phyloP scores from a whole-genome alignment of 106 monocot genomes.

The Platanthera zijinensis region DNA sequence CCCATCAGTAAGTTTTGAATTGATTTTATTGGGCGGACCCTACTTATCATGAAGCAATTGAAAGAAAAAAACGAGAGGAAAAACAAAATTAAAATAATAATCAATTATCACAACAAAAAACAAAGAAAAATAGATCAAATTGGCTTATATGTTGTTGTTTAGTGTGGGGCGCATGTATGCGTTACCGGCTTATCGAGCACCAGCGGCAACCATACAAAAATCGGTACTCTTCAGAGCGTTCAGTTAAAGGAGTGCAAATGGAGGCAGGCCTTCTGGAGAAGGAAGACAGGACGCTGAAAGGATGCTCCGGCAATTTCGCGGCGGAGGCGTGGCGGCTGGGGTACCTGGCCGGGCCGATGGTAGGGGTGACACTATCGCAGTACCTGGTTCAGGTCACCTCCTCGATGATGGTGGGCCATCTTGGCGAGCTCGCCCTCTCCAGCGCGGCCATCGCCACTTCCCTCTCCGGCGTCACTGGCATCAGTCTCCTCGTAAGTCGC shows the following conservation, averaged over 20 bases:
- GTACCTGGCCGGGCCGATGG: slow-evolving; percentile 38
- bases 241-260: background rate
- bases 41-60: too few relatives aligned
- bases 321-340: slow-evolving; percentile 28
- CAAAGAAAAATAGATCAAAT: too few relatives aligned
- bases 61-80: too few relatives aligned
- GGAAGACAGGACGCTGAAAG: slow-evolving; percentile 5
- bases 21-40: too few relatives aligned
- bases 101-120: too few relatives aligned
- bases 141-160: too few relatives aligned
- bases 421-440: slow-evolving; percentile 44
- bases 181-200: too few relatives aligned
- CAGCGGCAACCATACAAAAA: too few relatives aligned
- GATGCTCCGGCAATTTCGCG: slow-evolving; percentile 1
- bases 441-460: slow-evolving; percentile 48
- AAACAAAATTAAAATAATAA: too few relatives aligned
- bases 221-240: too few relatives aligned
- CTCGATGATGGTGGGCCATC: slow-evolving; percentile 55
- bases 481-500: slow-evolving; percentile 44
- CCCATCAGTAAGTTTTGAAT: too few relatives aligned
- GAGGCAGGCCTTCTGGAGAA: slow-evolving; percentile 14
- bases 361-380: slow-evolving; percentile 32
- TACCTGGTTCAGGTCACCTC: slow-evolving; percentile 41
- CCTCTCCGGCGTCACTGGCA: slow-evolving; percentile 43
- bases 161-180: too few relatives aligned